Percentiles rank a stretch among this genome's conserved stretches.
Conservation (phyloP, 148 eudicot genomes). For the Rhododendron ovatum region DNA sequence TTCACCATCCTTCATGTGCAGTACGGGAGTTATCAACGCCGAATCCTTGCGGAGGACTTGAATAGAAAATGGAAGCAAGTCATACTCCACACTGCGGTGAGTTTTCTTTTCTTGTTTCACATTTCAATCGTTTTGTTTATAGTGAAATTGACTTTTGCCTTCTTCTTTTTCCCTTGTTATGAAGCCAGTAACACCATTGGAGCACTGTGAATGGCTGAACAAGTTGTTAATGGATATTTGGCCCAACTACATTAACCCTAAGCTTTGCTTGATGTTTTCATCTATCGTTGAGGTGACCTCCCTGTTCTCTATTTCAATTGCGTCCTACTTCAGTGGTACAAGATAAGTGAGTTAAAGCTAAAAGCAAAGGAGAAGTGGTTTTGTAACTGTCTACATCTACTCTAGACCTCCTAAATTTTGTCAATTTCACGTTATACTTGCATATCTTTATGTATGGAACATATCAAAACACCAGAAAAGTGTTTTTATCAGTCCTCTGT, state of each 20-base stretch:
- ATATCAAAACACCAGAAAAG: background rate
- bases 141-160: background rate
- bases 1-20: conserved; percentile 24
- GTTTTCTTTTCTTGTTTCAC: conserved; percentile 7
- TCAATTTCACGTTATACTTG: background rate
- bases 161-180: conserved; percentile 5
- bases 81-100: conserved; percentile 58
- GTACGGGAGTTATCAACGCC: conserved; percentile 76
- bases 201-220: conserved; percentile 96
- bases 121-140: background rate
- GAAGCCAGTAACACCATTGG: conserved; percentile 86
- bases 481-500: background rate
- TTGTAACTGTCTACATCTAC: background rate
- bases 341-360: background rate
- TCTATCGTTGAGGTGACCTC: conserved; percentile 69
- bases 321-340: background rate
- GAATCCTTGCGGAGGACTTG: conserved; percentile 65
- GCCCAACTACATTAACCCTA: conserved; percentile 74
- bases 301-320: background rate
- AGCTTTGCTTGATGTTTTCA: conserved; percentile 64
- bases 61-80: conserved; percentile 87
- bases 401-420: background rate
- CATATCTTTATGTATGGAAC: background rate
- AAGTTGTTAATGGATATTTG: conserved; percentile 79
- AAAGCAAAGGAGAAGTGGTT: background rate